These are phyloP conservation scores for Blyttiomyces sp. DNA, from an alignment of 371 early-diverging fungal species.

Conservation along the genomic window DNA sequence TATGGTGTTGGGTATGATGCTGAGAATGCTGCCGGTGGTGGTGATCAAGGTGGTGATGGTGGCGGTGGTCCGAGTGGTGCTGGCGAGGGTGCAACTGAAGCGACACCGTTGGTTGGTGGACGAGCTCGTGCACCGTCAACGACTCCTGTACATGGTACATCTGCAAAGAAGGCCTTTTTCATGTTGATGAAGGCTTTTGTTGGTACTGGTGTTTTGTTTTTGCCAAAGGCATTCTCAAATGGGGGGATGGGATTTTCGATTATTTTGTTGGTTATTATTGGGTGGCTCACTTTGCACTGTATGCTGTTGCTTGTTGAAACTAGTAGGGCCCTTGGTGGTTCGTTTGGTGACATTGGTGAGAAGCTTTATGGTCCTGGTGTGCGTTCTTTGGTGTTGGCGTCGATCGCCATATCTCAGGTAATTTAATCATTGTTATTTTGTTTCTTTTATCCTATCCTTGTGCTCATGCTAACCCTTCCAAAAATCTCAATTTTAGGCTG, in stretches of 20 bases:
- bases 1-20: constrained; percentile 1
- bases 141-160: constrained; percentile 60
- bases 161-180: constrained; percentile 79
- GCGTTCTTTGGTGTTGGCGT: constrained; percentile 70
- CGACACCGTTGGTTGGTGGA: constrained; percentile 23
- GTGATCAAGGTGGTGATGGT: constrained; percentile 28
- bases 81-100: neutral
- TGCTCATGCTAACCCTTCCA: too few relatives aligned
- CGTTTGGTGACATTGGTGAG: constrained; percentile 90
- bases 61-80: neutral
- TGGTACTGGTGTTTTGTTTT: constrained; percentile 83
- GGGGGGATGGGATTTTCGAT: constrained; percentile 58
- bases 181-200: constrained; percentile 83
- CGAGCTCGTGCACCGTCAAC: constrained; percentile 27
- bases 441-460: too few relatives aligned
- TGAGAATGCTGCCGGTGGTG: constrained; percentile 42
- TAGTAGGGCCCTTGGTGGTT: constrained; percentile 54
- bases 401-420: constrained; percentile 82
- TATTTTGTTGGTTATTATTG: constrained; percentile 46
- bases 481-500: constrained; percentile 54
- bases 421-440: too few relatives aligned
- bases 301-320: constrained; percentile 59
- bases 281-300: constrained; percentile 52
- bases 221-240: constrained; percentile 69
- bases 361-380: constrained; percentile 76